Conservation (phyloP, 768 basidiomycete species). For the Macrolepiota fuliginosa region DNA sequence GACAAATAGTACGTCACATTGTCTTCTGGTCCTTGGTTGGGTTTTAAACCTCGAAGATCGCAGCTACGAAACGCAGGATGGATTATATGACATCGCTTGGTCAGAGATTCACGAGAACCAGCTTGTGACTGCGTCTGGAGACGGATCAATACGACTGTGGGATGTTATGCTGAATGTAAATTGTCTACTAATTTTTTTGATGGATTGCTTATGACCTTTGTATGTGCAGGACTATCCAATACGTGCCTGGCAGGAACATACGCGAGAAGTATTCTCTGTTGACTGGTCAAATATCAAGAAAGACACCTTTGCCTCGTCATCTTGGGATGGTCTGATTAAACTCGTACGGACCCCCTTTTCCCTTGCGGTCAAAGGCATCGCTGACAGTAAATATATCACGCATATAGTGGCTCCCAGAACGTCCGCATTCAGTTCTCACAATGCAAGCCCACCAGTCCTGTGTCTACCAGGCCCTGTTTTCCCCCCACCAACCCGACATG, state of each 20-base stretch:
- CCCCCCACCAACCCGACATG: constrained; percentile 83
- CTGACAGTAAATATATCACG: background rate
- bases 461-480: constrained; percentile 90
- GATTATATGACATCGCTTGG: constrained; percentile 90
- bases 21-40: constrained; percentile 5
- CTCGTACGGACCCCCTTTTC: constrained; percentile 50
- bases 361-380: background rate
- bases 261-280: constrained; percentile 87
- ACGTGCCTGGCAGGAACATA: constrained; percentile 92
- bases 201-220: background rate
- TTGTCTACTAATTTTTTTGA: background rate
- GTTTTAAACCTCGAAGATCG: constrained; percentile 24
- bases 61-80: constrained; percentile 90
- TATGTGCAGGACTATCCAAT: constrained; percentile 77
- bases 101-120: constrained; percentile 95
- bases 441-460: constrained; percentile 82
- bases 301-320: constrained; percentile 81
- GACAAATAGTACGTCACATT: constrained; percentile 63
- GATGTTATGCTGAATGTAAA: constrained; percentile 83
- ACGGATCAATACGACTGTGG: constrained; percentile 89
- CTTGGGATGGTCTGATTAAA: constrained; percentile 92
- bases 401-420: constrained; percentile 82
- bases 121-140: constrained; percentile 83
- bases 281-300: constrained; percentile 97
- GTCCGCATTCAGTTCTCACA: constrained; percentile 74